A percentile compares a stretch with the other conserved stretches of the same genome.
Evolutionary conservation across 805 yeast genomes (phyloP).

Genomic region (Ogataea kodamae): DNA sequence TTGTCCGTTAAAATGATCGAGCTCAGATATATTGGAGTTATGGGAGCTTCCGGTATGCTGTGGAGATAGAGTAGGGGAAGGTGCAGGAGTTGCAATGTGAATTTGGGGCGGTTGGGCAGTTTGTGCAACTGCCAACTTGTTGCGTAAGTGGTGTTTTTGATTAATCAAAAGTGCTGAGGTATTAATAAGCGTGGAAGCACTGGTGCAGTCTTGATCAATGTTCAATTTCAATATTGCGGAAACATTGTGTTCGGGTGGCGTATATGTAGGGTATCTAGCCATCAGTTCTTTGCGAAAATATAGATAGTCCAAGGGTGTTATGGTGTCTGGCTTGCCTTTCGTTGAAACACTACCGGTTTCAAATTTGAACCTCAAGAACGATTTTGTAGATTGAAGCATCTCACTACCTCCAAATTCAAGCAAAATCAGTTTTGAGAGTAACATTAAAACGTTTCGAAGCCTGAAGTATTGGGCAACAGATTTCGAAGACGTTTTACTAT

Average conservation of each 20-base stretch:
- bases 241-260: constrained; percentile 46
- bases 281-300: constrained; percentile 71
- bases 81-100: constrained; percentile 84
- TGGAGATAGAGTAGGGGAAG: constrained; percentile 71
- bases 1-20: constrained; percentile 31
- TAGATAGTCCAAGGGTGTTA: constrained; percentile 84
- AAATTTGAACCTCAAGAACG: constrained; percentile 42
- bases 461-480: constrained; percentile 34
- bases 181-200: constrained; percentile 22
- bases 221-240: constrained; percentile 43
- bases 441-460: constrained; percentile 51
- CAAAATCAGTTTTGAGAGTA: constrained; percentile 51
- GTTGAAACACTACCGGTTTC: constrained; percentile 18
- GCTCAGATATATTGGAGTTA: constrained; percentile 27
- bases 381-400: constrained; percentile 41
- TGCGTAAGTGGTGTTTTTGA: constrained; percentile 31
- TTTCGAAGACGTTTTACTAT: constrained; percentile 4
- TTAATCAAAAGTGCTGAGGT: constrained; percentile 30
- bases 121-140: constrained; percentile 36
- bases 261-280: constrained; percentile 71
- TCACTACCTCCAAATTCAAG: constrained; percentile 60
- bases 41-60: constrained; percentile 32
- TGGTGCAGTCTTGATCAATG: constrained; percentile 17
- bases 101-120: constrained; percentile 35
- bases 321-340: constrained; percentile 26